These are phyloP conservation scores for Dittrichia graveolens DNA, from an alignment of 129 eudicot genomes.

Conservation along the genomic window DNA sequence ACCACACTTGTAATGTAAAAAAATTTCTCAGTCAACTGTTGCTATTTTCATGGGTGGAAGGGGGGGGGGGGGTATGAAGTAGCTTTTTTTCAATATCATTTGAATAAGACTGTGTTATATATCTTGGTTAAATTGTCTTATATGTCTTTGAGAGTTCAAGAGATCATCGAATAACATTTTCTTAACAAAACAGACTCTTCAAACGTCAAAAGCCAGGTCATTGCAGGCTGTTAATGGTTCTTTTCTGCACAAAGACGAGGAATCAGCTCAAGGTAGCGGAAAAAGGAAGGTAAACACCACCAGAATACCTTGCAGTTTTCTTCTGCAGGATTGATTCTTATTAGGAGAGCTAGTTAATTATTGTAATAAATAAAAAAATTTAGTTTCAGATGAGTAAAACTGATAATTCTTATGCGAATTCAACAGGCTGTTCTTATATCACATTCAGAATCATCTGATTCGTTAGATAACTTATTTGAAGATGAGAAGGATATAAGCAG, in stretches of 20 bases:
- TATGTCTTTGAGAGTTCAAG: conserved; percentile 11
- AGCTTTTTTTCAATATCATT: not conserved
- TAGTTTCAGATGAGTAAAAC: conserved; percentile 15
- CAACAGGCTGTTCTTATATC: conserved; percentile 60
- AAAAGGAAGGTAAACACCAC: conserved; percentile 47
- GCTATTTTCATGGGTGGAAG: not conserved
- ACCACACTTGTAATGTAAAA: not conserved
- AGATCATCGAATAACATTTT: conserved; percentile 2
- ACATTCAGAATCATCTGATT: conserved; percentile 65
- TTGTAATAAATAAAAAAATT: conserved; percentile 4
- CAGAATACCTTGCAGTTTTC: conserved; percentile 3
- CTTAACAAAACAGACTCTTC: conserved; percentile 38
- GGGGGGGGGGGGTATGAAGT: conserved; percentile 14
- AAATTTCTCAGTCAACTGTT: not conserved
- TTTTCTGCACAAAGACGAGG: conserved; percentile 26
- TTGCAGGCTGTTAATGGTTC: conserved; percentile 41
- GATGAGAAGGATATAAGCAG: conserved; percentile 49
- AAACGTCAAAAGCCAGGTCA: conserved; percentile 47
- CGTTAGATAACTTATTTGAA: conserved; percentile 65
- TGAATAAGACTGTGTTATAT: not conserved
- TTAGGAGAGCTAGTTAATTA: not conserved
- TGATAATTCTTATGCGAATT: conserved; percentile 24
- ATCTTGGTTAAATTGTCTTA: not conserved
- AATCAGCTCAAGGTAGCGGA: conserved; percentile 37
- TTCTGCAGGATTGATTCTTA: conserved; percentile 10